Base-by-base conservation (phyloP, 345 rosid genomes). In the Ailanthus altissimus region DNA sequence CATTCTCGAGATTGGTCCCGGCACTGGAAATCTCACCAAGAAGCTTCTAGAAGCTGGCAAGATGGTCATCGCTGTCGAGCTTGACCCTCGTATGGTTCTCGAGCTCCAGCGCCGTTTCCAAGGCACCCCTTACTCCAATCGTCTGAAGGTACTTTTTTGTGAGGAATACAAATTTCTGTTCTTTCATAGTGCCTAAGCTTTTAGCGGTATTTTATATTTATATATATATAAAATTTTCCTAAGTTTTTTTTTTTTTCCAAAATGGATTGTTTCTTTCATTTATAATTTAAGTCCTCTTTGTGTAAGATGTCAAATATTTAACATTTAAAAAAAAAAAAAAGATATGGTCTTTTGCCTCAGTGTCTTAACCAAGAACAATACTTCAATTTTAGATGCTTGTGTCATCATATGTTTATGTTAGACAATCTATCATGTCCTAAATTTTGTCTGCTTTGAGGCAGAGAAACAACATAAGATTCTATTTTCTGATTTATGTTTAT, bases 11-110 rank as follows among this genome's bases (percentile, higher is more conserved):
- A 94, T 94, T 62, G 94, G 97, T 76, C 97, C 98, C 4, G 97
- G 94, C 80, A 92, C 98, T 21, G 98, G 97, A 28, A 92, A 94
- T 64, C 88, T 94, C n/a, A 94, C 98, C 16, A 91, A 86, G 88
- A 94, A 92, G 86, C 98, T 94, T 75, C 89, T 92, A 6, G 94
- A 94, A 80, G 93, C 92, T 36, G 97, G 97, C 5, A 92, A 94
- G 75, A 80, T 78, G 79, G 97, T 92, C 54, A 83, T 91, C 77
- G 98, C 97, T n/a, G 80, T 94, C 38, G 98, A 94, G 71, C 88
- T 94, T 49, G 98, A 94, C 79, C 76, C 93, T 46, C 97, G 97
- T 47, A 92, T 94, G 98, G 97, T 94, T 79, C 97, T 91, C 73
- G 97, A 94, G 86, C 92, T 94, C 66, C 84, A 90, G 59, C 98